Base-by-base conservation (phyloP, 2,329 filamentous ascomycete species). In the Fusarium mundagurra region DNA sequence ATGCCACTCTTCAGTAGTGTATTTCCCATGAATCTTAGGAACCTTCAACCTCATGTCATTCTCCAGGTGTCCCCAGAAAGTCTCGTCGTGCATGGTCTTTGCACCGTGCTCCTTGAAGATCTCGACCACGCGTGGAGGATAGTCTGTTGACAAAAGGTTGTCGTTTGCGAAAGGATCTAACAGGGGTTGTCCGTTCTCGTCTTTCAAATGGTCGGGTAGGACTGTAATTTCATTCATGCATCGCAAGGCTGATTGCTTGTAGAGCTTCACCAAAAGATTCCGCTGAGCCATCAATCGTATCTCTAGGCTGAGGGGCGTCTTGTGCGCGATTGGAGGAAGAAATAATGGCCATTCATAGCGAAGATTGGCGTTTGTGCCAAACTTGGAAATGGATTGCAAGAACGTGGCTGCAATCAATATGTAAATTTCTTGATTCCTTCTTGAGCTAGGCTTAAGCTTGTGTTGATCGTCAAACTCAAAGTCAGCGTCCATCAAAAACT, bases 11-110 rank as follows among this genome's bases (percentile, higher is more conserved):
- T 29, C 27, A 22, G 27, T 48, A 8, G 14, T 31, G 3, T 48
- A 1, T 31, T 48, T 22, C 4, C 4, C 3, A 22, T 17, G 27
- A 13, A 22, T 48, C 27, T 22, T 48, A 0, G 20, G 20, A 4
- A 0, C 22, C 11, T 8, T 1, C 1, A 0, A 16, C 27, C 20
- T 11, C 27, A 48, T 31, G 8, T 48, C 6, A 17, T 0, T 1
- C 6, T 22, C 27, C 14, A 48, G 27, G 9, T 3, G 9, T 22
- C 6, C 4, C 45, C 5, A 22, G 4, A 48, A 8, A 8, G 27
- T 14, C 9, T 48, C 20, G 4, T 31, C 20, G 1, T 8, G 0
- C 14, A 48, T 12, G 4, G 14, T 22, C 6, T 48, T 11, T 48
- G 20, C 27, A 17, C 27, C 45, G 27, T 48, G 6, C 13, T 48